Evolutionary conservation across 768 basidiomycete genomes (phyloP).

Genomic region (Mycena galopus): DNA sequence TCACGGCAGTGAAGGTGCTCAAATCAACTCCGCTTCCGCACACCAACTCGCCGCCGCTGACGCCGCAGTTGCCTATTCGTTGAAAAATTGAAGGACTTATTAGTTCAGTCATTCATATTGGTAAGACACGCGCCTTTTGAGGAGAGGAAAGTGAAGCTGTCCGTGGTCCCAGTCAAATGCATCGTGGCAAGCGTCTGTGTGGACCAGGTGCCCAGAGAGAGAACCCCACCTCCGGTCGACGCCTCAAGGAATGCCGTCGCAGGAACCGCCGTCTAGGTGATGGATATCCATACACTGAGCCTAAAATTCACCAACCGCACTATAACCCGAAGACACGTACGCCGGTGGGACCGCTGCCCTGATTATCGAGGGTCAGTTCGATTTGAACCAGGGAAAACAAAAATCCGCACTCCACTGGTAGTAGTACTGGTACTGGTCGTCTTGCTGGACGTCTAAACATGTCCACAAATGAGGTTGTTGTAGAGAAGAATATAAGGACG

Average conservation of each 20-base stretch:
- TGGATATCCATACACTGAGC: too few species aligned
- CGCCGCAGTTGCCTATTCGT: conserved; percentile 45
- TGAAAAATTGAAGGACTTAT: neutral
- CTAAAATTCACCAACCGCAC: neutral
- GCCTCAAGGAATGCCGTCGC: conserved; percentile 51
- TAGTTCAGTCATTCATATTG: too few species aligned
- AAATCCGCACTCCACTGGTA: neutral
- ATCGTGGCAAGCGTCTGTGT: conserved; percentile 61
- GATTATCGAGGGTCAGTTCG: neutral
- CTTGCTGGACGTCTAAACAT: too few species aligned
- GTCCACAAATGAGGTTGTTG: too few species aligned
- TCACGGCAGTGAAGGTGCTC: conserved; percentile 55
- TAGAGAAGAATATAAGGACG: too few species aligned
- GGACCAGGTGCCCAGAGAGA: conserved; percentile 59
- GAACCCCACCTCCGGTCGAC: conserved; percentile 52
- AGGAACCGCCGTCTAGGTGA: conserved; percentile 29
- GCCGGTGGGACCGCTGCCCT: conserved; percentile 1
- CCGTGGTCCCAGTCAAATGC: conserved; percentile 50
- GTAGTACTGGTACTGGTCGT: neutral
- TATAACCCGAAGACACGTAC: neutral
- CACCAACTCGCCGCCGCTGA: conserved; percentile 49
- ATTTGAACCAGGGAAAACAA: neutral
- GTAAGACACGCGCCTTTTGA: conserved; percentile 54
- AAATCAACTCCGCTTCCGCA: conserved; percentile 56
- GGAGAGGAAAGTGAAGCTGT: conserved; percentile 56